Evolutionary conservation across 805 yeast species (phyloP), one percentile per base, ranked within the genome.

Genomic region (Suhomyces pyralidae): DNA sequence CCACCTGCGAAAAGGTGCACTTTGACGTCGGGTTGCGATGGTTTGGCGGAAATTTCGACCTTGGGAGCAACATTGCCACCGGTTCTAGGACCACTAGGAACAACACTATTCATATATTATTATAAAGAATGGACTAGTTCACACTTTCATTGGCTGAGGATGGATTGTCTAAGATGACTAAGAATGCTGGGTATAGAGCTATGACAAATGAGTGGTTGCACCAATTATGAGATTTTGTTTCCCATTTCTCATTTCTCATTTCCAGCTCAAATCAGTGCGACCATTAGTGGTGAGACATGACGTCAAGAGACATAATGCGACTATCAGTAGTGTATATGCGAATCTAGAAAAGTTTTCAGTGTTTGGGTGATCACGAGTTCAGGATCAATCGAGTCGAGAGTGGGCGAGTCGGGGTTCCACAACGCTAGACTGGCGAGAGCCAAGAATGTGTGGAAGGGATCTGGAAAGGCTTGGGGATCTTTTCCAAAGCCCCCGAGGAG

Each of bases 1-100:
- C 88, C 91, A 0, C 97, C 98, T 1, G 97, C 88, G 14, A 82
- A 59, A 8, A 90, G 68, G 67, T 91, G 97, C 1, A 78, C 68
- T 19, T 59, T 55, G 5, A 67, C 59, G 17, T 48, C 24, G 42
- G 55, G 52, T 14, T 38, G 19, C 25, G 46, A 26, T 9, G 15
- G 24, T 9, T 15, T 7, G 46, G 46, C 9, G 42, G 42, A 9
- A 7, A 5, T 36, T n/a, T 36, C 20, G 40, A 28, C 32, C 20
- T n/a, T 30, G 44, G 28, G 26, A 28, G 49, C 44, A 24, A n/a
- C 14, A 9, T n/a, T 30, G 30, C 28, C 38, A n/a, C 42, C 22
- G 42, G 48, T 24, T 14, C 12, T n/a, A 32, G 48, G 12, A 20
- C 25, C 25, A 38, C 42, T 38, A 10, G 20, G 42, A 17, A 38